Evolutionary conservation across 805 yeast species (phyloP).

Genomic region (Ogataea wickerhamii): DNA sequence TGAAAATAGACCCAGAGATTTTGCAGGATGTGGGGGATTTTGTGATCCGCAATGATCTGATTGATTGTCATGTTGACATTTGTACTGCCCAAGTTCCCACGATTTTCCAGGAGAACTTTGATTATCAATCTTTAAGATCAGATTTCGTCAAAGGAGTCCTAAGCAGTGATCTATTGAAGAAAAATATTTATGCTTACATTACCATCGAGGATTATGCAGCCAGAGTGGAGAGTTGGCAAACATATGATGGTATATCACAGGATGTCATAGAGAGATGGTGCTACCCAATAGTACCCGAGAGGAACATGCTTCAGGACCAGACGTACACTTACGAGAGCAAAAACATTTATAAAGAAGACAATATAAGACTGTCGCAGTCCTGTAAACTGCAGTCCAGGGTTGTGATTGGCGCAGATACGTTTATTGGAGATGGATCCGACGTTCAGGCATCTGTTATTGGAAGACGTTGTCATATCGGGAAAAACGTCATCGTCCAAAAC

Average conservation of each 20-base stretch:
- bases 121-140: slow-evolving; percentile 78
- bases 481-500: slow-evolving; percentile 63
- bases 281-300: slow-evolving; percentile 86
- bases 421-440: slow-evolving; percentile 69
- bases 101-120: slow-evolving; percentile 93
- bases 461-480: slow-evolving; percentile 79
- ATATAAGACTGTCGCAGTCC: slow-evolving; percentile 89
- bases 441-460: slow-evolving; percentile 79
- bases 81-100: slow-evolving; percentile 95
- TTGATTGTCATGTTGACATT: slow-evolving; percentile 95
- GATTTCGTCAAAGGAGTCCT: slow-evolving; percentile 91
- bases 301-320: slow-evolving; percentile 68
- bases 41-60: slow-evolving; percentile 82
- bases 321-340: slow-evolving; percentile 77
- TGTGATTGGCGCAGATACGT: slow-evolving; percentile 74
- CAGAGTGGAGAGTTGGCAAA: slow-evolving; percentile 91
- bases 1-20: slow-evolving; percentile 79
- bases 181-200: slow-evolving; percentile 85
- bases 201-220: slow-evolving; percentile 83
- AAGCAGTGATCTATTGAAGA: slow-evolving; percentile 84
- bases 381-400: slow-evolving; percentile 79
- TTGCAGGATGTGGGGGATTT: slow-evolving; percentile 74
- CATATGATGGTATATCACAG: slow-evolving; percentile 87
- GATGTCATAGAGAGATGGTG: slow-evolving; percentile 90
- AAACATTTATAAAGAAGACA: slow-evolving; percentile 84